phyloP scores from a whole-genome alignment of 352 stramenopile species.

The Phytophthora pseudosyringae region DNA sequence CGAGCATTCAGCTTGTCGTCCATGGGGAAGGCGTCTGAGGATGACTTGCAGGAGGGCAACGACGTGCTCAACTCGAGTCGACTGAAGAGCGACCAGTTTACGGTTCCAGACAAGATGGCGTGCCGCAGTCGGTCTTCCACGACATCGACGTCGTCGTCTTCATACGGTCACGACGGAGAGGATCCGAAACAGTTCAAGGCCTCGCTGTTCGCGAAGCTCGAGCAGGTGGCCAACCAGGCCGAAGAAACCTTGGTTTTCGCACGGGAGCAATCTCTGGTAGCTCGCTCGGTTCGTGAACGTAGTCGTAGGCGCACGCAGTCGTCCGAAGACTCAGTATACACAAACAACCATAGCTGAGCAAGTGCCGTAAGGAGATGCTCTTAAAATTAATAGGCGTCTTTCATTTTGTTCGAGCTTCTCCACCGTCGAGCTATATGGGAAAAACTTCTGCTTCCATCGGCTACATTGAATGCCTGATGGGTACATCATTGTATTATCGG shows the following conservation, averaged over 20 bases:
- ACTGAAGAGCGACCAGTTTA: not conserved
- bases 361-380: no score
- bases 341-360: no score
- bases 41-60: slow-evolving; percentile 10
- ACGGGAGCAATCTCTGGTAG: slow-evolving; percentile 33
- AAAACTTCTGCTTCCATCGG: no score
- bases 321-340: not conserved
- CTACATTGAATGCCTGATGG: no score
- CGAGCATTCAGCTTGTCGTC: slow-evolving; percentile 21
- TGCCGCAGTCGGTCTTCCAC: slow-evolving; percentile 16
- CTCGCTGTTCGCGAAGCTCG: slow-evolving; percentile 29
- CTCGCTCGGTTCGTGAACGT: slow-evolving; percentile 18
- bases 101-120: slow-evolving; percentile 15
- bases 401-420: no score
- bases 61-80: slow-evolving; percentile 19
- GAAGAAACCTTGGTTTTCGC: slow-evolving; percentile 40
- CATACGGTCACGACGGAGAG: slow-evolving; percentile 5
- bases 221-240: slow-evolving; percentile 31
- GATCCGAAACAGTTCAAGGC: slow-evolving; percentile 13
- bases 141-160: slow-evolving; percentile 17
- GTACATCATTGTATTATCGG: no score
- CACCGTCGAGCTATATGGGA: no score
- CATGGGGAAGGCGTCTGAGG: slow-evolving; percentile 11
- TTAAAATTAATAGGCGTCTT: no score
- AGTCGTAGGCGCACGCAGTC: slow-evolving; percentile 15